phyloP scores from a whole-genome alignment of 352 stramenopile species.

The Phytophthora hibernalis region DNA sequence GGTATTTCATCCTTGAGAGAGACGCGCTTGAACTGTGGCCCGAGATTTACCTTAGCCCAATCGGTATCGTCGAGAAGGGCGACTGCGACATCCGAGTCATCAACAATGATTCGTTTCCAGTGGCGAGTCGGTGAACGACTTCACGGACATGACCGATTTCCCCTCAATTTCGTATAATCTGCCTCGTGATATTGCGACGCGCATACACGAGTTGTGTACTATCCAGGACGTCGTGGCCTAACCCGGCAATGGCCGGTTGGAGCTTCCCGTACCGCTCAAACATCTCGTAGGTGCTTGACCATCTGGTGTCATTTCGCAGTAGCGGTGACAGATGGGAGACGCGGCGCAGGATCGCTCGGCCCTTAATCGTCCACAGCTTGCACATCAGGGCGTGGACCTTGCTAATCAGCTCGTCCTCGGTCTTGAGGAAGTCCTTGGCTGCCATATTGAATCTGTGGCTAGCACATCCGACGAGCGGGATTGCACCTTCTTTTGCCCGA shows the following conservation, averaged over 20 bases:
- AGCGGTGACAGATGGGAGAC: too few relatives aligned
- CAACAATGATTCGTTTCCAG: not conserved
- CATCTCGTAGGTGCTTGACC: too few relatives aligned
- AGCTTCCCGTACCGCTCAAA: too few relatives aligned
- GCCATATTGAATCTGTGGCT: too few relatives aligned
- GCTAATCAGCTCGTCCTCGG: too few relatives aligned
- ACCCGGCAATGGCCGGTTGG: slow-evolving; percentile 32
- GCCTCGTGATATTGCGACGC: slow-evolving; percentile 24
- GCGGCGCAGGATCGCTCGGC: too few relatives aligned
- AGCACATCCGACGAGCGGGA: too few relatives aligned
- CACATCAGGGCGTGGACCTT: too few relatives aligned
- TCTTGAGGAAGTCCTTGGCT: too few relatives aligned
- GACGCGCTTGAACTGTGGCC: not conserved
- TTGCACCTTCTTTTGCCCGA: too few relatives aligned
- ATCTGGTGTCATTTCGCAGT: too few relatives aligned
- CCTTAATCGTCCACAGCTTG: too few relatives aligned
- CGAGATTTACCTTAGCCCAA: not conserved
- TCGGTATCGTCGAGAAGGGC: not conserved
- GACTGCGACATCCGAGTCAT: not conserved
- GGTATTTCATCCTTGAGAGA: not conserved
- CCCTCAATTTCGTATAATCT: slow-evolving; percentile 17
- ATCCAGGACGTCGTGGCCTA: slow-evolving; percentile 17
- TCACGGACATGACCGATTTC: not conserved
- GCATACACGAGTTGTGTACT: slow-evolving; percentile 12
- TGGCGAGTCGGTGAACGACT: not conserved